Base-by-base conservation (phyloP, 2,329 filamentous ascomycete species). In the Helminthosporium solani region DNA sequence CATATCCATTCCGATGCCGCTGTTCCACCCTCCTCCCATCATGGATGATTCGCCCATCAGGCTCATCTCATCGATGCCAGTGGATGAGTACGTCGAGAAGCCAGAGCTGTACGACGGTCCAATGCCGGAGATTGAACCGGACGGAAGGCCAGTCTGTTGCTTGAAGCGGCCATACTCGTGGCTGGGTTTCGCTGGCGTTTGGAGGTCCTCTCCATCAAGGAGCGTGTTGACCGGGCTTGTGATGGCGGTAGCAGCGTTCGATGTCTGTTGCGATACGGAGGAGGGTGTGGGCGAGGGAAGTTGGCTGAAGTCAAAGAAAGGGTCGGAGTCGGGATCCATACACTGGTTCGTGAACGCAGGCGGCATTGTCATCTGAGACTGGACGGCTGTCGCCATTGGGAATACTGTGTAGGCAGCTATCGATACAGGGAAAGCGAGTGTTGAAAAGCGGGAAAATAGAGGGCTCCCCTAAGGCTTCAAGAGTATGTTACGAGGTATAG, bases 81-180 rank as follows among this genome's bases (percentile, higher is more conserved):
- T 83, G 47, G 78, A 81, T 56, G 82, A 77, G 62, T 78, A 79
- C 36, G 80, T 60, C 37, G 59, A 53, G 44, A 62, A 76, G 52
- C 66, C 70, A 9, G 59, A 46, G 54, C 60, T 64, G 56, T 62
- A 62, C 14, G 36, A 76, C 65, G 87, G 79, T 69, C 88, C 90
- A 60, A 94, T 81, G 28, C 88, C 87, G 65, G 94, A 81, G 11
- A 91, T 77, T 42, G 90, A 91, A 52, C 90, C 90, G 1, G 89
- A 86, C 0, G 94, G 89, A 23, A 96, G 84, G 53, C 91, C 90
- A 3, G 94, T 96, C 76, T 96, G 91, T 70, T 99, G 94, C 75
- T 90, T 88, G 76, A 96, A 95, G 66, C 89, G 84, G 63, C 90
- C 88, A 77, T 97, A 97, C 73, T 95, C 89, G 75, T 96, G 91